These are phyloP conservation scores for Pisolithus tinctorius DNA, from an alignment of 768 basidiomycete genomes.

Conservation along the genomic window DNA sequence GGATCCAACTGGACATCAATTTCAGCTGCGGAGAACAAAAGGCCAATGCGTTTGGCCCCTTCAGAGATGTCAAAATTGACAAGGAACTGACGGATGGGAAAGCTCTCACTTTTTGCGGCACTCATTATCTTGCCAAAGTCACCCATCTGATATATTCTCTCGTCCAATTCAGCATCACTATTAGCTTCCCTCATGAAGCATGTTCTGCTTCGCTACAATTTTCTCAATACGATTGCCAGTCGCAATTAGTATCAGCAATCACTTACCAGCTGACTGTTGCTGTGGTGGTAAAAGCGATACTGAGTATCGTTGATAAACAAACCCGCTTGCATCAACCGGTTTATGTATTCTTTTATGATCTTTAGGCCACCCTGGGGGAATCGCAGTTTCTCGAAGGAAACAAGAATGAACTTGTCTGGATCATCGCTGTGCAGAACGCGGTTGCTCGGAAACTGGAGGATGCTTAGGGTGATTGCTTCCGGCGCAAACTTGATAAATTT, in stretches of 20 bases:
- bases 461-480: constrained; percentile 44
- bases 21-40: constrained; percentile 59
- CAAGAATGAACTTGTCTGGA: constrained; percentile 46
- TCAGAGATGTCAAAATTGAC: neutral
- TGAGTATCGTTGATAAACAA: constrained; percentile 51
- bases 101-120: constrained; percentile 49
- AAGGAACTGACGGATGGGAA: neutral
- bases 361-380: constrained; percentile 47
- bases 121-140: constrained; percentile 59
- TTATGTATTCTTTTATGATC: constrained; percentile 48
- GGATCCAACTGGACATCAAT: constrained; percentile 53
- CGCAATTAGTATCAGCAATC: neutral
- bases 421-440: constrained; percentile 55
- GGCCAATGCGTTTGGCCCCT: constrained; percentile 67
- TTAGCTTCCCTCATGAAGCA: constrained; percentile 56
- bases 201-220: constrained; percentile 48
- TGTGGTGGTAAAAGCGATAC: constrained; percentile 67
- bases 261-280: constrained; percentile 60
- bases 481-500: constrained; percentile 47
- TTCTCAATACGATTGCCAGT: neutral
- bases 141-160: constrained; percentile 49
- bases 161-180: constrained; percentile 50
- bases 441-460: constrained; percentile 46
- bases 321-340: constrained; percentile 47
- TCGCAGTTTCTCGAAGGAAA: constrained; percentile 46